Conservation (phyloP, 495 filamentous ascomycete species). For the Talaromyces liani region DNA sequence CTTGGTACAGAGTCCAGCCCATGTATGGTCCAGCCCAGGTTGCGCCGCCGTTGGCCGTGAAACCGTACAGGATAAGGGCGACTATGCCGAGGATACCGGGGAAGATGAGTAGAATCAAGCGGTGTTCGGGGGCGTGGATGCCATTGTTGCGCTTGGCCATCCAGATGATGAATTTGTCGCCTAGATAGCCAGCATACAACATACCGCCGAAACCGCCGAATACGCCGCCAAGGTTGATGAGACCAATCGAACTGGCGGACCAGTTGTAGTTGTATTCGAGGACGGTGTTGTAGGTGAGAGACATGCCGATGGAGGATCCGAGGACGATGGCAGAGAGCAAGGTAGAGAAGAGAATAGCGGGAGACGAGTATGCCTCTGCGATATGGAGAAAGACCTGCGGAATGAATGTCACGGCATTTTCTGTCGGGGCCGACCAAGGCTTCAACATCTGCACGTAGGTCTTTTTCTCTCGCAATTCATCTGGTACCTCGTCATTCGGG, state of each 20-base stretch:
- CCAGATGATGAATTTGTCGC: slow-evolving; percentile 24
- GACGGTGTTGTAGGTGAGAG: slow-evolving; percentile 29
- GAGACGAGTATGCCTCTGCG: slow-evolving; percentile 25
- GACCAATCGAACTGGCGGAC: slow-evolving; percentile 21
- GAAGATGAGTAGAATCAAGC: slow-evolving; percentile 26
- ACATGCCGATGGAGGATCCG: slow-evolving; percentile 25
- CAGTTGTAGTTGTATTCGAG: slow-evolving; percentile 24
- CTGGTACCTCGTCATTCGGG: slow-evolving; percentile 11
- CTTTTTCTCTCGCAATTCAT: slow-evolving; percentile 15
- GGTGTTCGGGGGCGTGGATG: slow-evolving; percentile 27
- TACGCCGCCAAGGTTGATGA: slow-evolving; percentile 29
- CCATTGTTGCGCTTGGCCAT: slow-evolving; percentile 26
- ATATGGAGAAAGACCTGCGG: slow-evolving; percentile 25
- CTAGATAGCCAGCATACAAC: slow-evolving; percentile 26
- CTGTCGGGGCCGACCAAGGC: slow-evolving; percentile 12
- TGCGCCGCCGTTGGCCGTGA: slow-evolving; percentile 20
- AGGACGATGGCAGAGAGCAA: slow-evolving; percentile 26
- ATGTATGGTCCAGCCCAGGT: slow-evolving; percentile 31
- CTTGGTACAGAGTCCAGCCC: slow-evolving; percentile 31
- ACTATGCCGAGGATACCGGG: slow-evolving; percentile 23
- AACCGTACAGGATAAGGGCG: slow-evolving; percentile 26
- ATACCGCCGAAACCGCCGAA: slow-evolving; percentile 30
- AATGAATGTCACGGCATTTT: slow-evolving; percentile 12
- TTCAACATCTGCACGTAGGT: slow-evolving; percentile 24
- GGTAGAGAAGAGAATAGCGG: slow-evolving; percentile 29